Conservation (phyloP, 176 grass and related monocot species). For the Lolium rigidum region DNA sequence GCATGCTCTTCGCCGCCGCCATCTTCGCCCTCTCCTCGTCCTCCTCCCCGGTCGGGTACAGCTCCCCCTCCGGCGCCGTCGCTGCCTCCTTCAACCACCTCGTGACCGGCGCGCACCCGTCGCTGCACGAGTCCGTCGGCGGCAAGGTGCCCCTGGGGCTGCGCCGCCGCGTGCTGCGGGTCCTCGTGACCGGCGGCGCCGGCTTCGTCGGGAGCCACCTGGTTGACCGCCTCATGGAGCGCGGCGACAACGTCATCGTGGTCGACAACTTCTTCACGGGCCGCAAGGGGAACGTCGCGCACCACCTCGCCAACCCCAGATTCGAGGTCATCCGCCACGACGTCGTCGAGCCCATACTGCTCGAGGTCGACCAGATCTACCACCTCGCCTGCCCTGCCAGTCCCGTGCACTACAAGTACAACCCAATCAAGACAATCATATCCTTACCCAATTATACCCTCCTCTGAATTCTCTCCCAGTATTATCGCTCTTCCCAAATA, state of each 20-base stretch:
- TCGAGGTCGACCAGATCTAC: constrained; percentile 96
- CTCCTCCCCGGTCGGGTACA: not conserved
- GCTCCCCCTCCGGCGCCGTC: not conserved
- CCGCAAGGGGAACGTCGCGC: constrained; percentile 79
- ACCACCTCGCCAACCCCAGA: constrained; percentile 73
- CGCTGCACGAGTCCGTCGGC: constrained; percentile 50
- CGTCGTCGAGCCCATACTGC: constrained; percentile 83
- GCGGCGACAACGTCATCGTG: constrained; percentile 85
- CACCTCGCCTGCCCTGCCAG: constrained; percentile 89
- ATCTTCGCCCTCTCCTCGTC: constrained; percentile 38
- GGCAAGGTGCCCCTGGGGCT: constrained; percentile 79
- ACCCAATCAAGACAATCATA: constrained; percentile 98
- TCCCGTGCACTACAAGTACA: constrained; percentile 96
- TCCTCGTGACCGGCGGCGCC: constrained; percentile 85
- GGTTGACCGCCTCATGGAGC: constrained; percentile 70
- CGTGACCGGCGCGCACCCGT: not conserved
- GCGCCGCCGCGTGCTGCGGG: constrained; percentile 57
- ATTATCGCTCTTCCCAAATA: not conserved
- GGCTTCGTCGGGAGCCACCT: constrained; percentile 91
- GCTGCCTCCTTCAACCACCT: constrained; percentile 35
- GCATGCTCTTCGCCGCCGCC: constrained; percentile 61
- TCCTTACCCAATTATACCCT: constrained; percentile 42
- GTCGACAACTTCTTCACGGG: constrained; percentile 98
- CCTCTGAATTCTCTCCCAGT: not conserved
- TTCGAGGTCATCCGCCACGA: constrained; percentile 95